Evolutionary conservation across 208 protist species (phyloP).

Genomic region (Leishmania gerbilli): DNA sequence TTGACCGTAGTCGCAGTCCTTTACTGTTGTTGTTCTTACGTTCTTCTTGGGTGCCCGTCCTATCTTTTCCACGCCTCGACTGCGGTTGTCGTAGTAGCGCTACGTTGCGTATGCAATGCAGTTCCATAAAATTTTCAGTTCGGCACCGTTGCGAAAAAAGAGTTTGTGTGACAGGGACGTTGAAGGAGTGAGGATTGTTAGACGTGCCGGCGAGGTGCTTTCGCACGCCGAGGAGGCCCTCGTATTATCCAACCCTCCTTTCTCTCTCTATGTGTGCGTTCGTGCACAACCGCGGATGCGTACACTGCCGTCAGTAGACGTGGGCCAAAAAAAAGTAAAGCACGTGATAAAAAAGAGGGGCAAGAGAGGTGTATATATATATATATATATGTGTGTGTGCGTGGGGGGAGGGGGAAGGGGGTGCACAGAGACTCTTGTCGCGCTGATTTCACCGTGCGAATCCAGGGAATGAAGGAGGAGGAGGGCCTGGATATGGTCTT

Average conservation of each 20-base stretch:
- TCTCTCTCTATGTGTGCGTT: not conserved
- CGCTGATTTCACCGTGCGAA: not conserved
- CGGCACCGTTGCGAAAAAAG: not conserved
- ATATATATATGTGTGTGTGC: not conserved
- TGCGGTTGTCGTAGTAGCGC: not conserved
- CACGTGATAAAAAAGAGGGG: not conserved
- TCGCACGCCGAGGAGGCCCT: not conserved
- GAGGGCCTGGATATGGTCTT: not conserved
- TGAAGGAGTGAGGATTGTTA: not conserved
- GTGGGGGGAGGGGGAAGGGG: not conserved
- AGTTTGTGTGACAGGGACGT: not conserved
- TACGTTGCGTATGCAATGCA: not conserved
- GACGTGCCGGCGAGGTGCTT: not conserved
- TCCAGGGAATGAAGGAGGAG: not conserved
- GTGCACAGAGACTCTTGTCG: not conserved
- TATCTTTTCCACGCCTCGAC: not conserved
- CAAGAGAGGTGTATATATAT: no score
- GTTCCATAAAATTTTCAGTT: no score
- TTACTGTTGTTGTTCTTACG: not conserved
- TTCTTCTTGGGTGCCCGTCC: not conserved
- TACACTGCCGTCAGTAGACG: not conserved
- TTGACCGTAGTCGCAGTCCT: not conserved
- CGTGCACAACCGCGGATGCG: not conserved
- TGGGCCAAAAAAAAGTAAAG: not conserved
- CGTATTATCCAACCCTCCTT: not conserved